phyloP scores from a whole-genome alignment of 2,329 filamentous ascomycete genomes.

The Fusarium palustre region DNA sequence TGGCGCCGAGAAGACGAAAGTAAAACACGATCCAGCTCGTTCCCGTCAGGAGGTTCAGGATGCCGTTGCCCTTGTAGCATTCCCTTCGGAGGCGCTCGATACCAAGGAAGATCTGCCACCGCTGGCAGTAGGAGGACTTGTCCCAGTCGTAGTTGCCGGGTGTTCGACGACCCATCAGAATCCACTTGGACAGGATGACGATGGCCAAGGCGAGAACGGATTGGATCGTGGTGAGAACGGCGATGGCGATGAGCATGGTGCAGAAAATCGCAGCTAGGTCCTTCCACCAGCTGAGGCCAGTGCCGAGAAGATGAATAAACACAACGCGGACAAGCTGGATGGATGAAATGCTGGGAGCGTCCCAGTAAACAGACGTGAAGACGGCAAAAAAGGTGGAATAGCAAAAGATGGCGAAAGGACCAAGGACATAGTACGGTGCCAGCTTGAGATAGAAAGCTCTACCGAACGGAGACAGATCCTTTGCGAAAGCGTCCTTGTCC shows the following conservation, averaged over 20 bases:
- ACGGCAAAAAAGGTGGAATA: conserved; percentile 7
- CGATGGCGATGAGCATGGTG: background rate
- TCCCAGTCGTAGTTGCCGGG: conserved; percentile 24
- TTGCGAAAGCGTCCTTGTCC: background rate
- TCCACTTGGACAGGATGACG: background rate
- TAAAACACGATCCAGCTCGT: conserved; percentile 5
- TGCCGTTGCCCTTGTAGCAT: conserved; percentile 3
- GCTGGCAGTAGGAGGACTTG: conserved; percentile 15
- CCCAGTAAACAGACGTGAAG: conserved; percentile 6
- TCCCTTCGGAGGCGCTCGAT: conserved; percentile 4
- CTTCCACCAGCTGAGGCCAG: background rate
- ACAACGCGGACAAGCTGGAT: conserved; percentile 10
- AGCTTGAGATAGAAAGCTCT: conserved; percentile 16
- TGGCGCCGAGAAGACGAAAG: conserved; percentile 8
- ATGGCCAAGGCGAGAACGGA: background rate
- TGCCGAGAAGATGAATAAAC: background rate
- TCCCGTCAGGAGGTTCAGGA: background rate
- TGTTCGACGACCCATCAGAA: conserved; percentile 4
- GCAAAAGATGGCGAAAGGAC: background rate
- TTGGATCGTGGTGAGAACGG: background rate
- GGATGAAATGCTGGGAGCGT: conserved; percentile 2
- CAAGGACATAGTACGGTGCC: background rate
- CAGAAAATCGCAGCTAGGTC: conserved; percentile 8
- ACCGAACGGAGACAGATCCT: conserved; percentile 1
- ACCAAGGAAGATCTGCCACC: conserved; percentile 21